Conservation (phyloP, 2,329 filamentous ascomycete genomes). For the Colletotrichum sp. region DNA sequence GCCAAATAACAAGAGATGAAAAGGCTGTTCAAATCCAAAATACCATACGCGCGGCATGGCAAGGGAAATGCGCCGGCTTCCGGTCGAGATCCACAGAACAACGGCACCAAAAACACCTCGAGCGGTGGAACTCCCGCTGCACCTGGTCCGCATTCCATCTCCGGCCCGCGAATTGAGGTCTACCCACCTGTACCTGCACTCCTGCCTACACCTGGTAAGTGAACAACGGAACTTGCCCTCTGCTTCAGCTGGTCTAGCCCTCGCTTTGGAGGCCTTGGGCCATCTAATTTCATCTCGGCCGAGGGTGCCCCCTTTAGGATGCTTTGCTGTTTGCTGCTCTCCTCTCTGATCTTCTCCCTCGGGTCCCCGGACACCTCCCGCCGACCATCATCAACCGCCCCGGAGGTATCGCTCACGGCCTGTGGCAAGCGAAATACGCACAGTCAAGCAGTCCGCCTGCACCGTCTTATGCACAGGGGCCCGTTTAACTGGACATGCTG, state of each 20-base stretch:
- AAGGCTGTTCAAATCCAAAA: background rate
- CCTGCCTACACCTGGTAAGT: background rate
- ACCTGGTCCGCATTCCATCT: background rate
- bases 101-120: background rate
- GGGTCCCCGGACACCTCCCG: background rate
- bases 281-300: background rate
- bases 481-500: background rate
- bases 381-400: background rate
- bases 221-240: background rate
- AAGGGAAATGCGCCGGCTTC: background rate
- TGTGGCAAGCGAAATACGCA: slow-evolving; percentile 1
- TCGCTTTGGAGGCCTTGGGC: background rate
- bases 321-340: background rate
- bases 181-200: background rate
- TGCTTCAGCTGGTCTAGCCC: background rate
- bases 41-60: slow-evolving; percentile 1
- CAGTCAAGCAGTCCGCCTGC: background rate
- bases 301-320: background rate
- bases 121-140: background rate
- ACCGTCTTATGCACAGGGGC: background rate
- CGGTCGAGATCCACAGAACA: background rate
- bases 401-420: background rate
- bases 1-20: background rate
- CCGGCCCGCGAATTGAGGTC: background rate
- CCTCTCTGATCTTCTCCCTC: background rate